Base-by-base conservation (phyloP, 257 asterid genomes). In the Salvia splendens region DNA sequence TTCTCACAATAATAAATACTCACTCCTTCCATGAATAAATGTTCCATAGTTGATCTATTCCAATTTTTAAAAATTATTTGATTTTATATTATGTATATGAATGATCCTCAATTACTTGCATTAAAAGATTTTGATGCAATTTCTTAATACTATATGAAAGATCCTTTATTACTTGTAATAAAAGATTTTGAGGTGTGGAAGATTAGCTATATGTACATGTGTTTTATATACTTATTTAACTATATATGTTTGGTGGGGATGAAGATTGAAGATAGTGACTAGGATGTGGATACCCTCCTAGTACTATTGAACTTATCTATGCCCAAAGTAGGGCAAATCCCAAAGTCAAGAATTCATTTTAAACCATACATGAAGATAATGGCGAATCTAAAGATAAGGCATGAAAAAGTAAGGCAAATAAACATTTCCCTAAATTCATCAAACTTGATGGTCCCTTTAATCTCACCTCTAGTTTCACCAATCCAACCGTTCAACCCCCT, bases 361-460 rank as follows among this genome's bases (percentile, higher is more conserved):
- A 75, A 74, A 75, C 80, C 86, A 75, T 65, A 49, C 12, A 45
- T 76, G 82, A 83, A 77, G 90, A 87, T 87, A 85, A 86, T 76
- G 73, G 71, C 80, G 89, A 85, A 74, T 74, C 79, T 73, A 32
- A 50, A 71, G 91, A 89, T 86, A 89, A 84, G 88, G 84, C 75
- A 41, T 8, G 68, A 62, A 7, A 40, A 77, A 74, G 66, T 33
- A 35, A 11, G 12, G 41, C 70, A 65, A 74, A 68, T 62, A 63
- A 72, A 41, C 42, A 45, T 11, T 14, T 64, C 55, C 32, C 45
- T 59, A 52, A 74, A 57, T 5, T 65, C 61, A 73, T 77, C 75
- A 74, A 36, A 54, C 61, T 16, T 11, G 32, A 40, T 6, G 41
- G 72, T 49, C 49, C 61, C 69, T 3, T 65, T 76, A 67, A 50